Evolutionary conservation across 768 basidiomycete species (phyloP).

Genomic region (Hemileccinum impolitum): DNA sequence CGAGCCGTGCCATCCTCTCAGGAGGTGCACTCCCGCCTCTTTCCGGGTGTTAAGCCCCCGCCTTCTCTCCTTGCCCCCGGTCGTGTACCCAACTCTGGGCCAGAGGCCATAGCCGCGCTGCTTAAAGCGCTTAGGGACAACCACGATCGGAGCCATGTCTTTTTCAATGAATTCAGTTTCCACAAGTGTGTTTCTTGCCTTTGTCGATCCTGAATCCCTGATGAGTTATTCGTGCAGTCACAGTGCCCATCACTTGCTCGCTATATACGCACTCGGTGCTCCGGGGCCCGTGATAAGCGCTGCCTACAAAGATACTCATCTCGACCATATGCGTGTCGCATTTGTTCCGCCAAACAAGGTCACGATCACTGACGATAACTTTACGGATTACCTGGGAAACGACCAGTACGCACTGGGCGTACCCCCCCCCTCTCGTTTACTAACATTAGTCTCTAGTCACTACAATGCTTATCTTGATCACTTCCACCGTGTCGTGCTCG

Average conservation of each 20-base stretch:
- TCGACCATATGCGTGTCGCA: slow-evolving; percentile 35
- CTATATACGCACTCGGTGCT: slow-evolving; percentile 61
- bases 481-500: slow-evolving; percentile 29
- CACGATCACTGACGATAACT: slow-evolving; percentile 23
- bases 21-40: slow-evolving; percentile 27
- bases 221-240: slow-evolving; percentile 39
- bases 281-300: slow-evolving; percentile 36
- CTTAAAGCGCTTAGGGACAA: slow-evolving; percentile 47
- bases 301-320: slow-evolving; percentile 41
- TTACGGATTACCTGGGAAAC: slow-evolving; percentile 27
- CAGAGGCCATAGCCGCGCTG: slow-evolving; percentile 38
- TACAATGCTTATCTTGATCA: slow-evolving; percentile 34
- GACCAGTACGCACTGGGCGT: slow-evolving; percentile 24
- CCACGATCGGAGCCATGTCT: slow-evolving; percentile 50
- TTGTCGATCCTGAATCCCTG: not conserved
- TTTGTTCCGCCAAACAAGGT: slow-evolving; percentile 26
- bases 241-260: slow-evolving; percentile 53
- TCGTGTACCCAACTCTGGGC: slow-evolving; percentile 35
- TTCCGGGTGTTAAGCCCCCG: slow-evolving; percentile 28
- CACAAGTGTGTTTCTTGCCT: slow-evolving; percentile 25
- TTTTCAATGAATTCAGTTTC: slow-evolving; percentile 43
- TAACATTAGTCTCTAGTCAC: slow-evolving; percentile 15
- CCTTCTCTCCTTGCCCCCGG: slow-evolving; percentile 36
- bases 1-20: slow-evolving; percentile 19
- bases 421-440: not conserved